Base-by-base conservation (phyloP, 192 early-diverging fungal genomes). In the Rhizophlyctis rosea region DNA sequence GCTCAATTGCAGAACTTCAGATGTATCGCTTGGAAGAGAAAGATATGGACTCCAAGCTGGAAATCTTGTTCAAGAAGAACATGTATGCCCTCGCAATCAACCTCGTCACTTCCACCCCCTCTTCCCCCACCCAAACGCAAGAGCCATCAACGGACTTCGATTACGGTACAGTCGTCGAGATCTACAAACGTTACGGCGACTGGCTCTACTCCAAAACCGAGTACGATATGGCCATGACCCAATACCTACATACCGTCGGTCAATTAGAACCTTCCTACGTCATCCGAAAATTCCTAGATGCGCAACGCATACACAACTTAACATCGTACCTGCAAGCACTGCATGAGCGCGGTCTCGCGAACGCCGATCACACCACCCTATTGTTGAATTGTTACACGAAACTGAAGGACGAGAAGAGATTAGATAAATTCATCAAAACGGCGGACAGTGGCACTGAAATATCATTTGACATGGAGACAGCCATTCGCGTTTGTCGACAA, bases 371-470 rank as follows among this genome's bases (percentile, higher is more conserved):
- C 70, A 98, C 96, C 0, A 98, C 96, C 1, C 74, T 97, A 61
- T 75, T 99, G 47, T 77, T 99, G 14, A 97, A 96, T 70, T 99
- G 96, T 79, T 99, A 99, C 71, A 93, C 95, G 4, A 96, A 97
- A 72, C 77, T 95, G 28, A 89, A 90, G 58, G 93, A 93, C 72
- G 87, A 91, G 18, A 81, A 82, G 50, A 63, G 86, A n/a, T 69
- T 99, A 3, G 88, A 94, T 72, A 81, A 84, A 70, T 97, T 99
- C 67, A 90, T 98, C 58, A 87, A 89, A 78, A 81, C 82, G 64
- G 83, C 76, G 21, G 87, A 92, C 51, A 67, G 34, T 27, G 48
- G 52, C 34, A 47, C 61, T 51, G 57, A 57, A 34, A 47, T 68
- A 14, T 85, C 83, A 27, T 98, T 98, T 72, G 96, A 98, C 64